phyloP scores from a whole-genome alignment of 768 basidiomycete genomes.

The Termitomyces sp. region DNA sequence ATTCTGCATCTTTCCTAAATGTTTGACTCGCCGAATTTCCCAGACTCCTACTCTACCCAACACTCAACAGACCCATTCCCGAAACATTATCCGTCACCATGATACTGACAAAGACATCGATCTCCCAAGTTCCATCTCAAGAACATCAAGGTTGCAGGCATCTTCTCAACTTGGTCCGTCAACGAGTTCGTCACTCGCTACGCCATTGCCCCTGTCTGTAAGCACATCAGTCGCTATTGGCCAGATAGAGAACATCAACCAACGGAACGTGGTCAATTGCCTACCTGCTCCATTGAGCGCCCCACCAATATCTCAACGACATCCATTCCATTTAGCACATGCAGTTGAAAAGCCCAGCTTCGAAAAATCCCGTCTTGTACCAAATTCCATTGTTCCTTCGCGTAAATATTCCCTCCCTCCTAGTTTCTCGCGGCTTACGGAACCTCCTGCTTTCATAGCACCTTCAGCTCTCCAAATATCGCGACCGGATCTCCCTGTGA shows the following conservation, averaged over 20 bases:
- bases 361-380: background rate
- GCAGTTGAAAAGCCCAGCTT: background rate
- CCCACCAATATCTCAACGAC: background rate
- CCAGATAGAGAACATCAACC: background rate
- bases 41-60: background rate
- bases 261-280: background rate
- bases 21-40: background rate
- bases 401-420: background rate
- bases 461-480: background rate
- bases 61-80: background rate
- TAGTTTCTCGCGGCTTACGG: background rate
- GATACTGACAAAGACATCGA: background rate
- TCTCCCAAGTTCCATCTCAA: conserved; percentile 3
- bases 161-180: conserved; percentile 1
- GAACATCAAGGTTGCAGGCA: background rate
- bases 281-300: conserved; percentile 6
- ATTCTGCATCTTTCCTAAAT: background rate
- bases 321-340: background rate
- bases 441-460: background rate
- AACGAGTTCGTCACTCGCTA: background rate
- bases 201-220: conserved; percentile 4
- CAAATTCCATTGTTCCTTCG: background rate
- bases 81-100: background rate
- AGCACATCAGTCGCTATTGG: background rate
- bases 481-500: background rate